Evolutionary conservation across 768 basidiomycete species (phyloP), one percentile per base, ranked within the genome.

Genomic region (Hygrophorus russula): DNA sequence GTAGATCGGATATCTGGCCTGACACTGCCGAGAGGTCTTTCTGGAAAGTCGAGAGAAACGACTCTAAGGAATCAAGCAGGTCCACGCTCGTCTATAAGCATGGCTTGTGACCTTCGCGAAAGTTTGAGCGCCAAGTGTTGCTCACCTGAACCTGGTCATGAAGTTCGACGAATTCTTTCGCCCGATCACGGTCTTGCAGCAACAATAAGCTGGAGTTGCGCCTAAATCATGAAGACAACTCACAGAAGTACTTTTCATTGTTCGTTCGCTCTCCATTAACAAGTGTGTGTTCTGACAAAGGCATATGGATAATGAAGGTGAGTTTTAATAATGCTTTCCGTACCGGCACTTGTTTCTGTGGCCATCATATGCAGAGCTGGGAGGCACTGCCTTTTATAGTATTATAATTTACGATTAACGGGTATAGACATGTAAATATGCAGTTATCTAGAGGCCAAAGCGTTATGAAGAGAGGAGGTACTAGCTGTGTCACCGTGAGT

Each of bases 11-110:
- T 58, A 99, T 94, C 59, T 99, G 93, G 2, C 91, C 88, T 2
- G 96, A 97, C 8, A 98, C 96, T 1, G 83, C 82, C 4, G 90
- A 86, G 15, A 99, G 70, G 60, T 99, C 94, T 52, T 73, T 83
- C 61, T 97, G 94, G 56, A 99, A 99, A 0, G 88, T 96, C 2
- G 90, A 91, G 9, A 99, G 72, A 60, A 98, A 98, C 1, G 79
- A 71, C 51, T 96, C 83, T 2, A 99, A 71, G 1, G 89, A 89
- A 55, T 90, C 82, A 42, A 99, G 70, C 14, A 98, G 73, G 46
- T 70, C 71, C 11, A 87, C 74, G 55, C 93, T 94, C 12, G 88
- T 83, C 94, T 99, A 58, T 6, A 18, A 31, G 32, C 20, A 43
- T 51, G 30, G 41, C 45, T 45, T 50, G 27, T 20, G 19, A 35